These are phyloP conservation scores for Camelina sativa DNA, from an alignment of 345 rosid genomes.

Conservation along the genomic window DNA sequence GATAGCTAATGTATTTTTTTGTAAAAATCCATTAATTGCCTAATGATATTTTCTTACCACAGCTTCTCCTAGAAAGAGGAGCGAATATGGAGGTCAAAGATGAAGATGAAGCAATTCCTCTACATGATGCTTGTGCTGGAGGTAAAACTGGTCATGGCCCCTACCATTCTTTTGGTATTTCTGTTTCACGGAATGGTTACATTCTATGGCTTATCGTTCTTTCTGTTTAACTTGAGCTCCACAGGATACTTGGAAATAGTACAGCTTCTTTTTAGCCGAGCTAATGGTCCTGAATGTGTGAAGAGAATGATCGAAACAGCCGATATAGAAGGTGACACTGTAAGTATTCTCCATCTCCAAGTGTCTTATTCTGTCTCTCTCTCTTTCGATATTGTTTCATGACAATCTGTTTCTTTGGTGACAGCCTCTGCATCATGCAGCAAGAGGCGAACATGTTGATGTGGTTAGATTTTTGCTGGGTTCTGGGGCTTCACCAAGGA, in stretches of 20 bases:
- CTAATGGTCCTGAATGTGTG: slow-evolving; percentile 50
- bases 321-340: slow-evolving; percentile 85
- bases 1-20: slow-evolving; percentile 1
- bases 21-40: background rate
- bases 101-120: slow-evolving; percentile 92
- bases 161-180: background rate
- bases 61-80: slow-evolving; percentile 90
- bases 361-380: background rate
- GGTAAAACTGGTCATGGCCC: slow-evolving; percentile 48
- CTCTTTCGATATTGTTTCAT: background rate
- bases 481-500: slow-evolving; percentile 69
- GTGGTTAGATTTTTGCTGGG: slow-evolving; percentile 68
- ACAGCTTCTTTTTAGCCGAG: slow-evolving; percentile 63
- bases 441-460: slow-evolving; percentile 84
- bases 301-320: slow-evolving; percentile 76
- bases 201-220: background rate
- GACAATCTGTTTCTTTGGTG: slow-evolving; percentile 16
- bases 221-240: background rate
- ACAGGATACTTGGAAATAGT: slow-evolving; percentile 75
- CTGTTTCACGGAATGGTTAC: slow-evolving; percentile 7
- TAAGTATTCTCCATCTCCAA: slow-evolving; percentile 49
- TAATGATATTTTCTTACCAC: slow-evolving; percentile 7
- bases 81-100: slow-evolving; percentile 83
- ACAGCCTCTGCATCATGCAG: slow-evolving; percentile 97
- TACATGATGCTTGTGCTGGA: slow-evolving; percentile 95